phyloP scores from a whole-genome alignment of 371 early-diverging fungal genomes.

The Circinella umbellata region DNA sequence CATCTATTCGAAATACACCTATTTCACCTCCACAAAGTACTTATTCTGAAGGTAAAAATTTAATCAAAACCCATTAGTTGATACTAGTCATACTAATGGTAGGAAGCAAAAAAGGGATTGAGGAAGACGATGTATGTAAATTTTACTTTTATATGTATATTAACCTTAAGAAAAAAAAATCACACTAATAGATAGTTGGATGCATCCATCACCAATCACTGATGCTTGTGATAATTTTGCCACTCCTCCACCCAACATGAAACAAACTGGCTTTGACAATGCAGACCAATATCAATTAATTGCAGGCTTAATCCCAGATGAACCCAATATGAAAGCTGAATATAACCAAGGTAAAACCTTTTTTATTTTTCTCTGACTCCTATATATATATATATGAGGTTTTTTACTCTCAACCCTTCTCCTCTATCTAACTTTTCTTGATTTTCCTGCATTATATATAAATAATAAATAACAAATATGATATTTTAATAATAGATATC shows the following conservation, averaged over 20 bases:
- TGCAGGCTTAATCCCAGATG: slow-evolving; percentile 23
- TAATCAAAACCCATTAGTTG: too few species aligned
- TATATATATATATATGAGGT: too few species aligned
- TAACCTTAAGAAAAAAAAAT: too few species aligned
- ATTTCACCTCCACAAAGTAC: slow-evolving; percentile 40
- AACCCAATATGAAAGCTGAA: slow-evolving; percentile 17
- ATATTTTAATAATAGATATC: slow-evolving; percentile 31
- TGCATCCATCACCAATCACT: slow-evolving; percentile 30
- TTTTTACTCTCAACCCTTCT: too few species aligned
- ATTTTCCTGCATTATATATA: too few species aligned
- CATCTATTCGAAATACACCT: slow-evolving; percentile 16
- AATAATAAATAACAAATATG: too few species aligned
- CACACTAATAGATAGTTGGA: slow-evolving; percentile 16
- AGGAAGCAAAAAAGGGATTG: neutral
- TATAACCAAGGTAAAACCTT: slow-evolving; percentile 23
- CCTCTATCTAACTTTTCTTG: too few species aligned
- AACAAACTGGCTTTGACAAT: slow-evolving; percentile 9
- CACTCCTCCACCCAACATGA: slow-evolving; percentile 15
- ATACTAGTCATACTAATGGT: too few species aligned
- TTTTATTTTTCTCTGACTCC: neutral
- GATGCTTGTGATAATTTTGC: slow-evolving; percentile 33
- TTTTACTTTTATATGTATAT: too few species aligned
- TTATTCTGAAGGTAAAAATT: slow-evolving; percentile 21
- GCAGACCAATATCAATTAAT: slow-evolving; percentile 21
- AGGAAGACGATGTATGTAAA: too few species aligned